These are phyloP conservation scores for Durotheca rogersii DNA, from an alignment of 495 filamentous ascomycete species.

Conservation along the genomic window DNA sequence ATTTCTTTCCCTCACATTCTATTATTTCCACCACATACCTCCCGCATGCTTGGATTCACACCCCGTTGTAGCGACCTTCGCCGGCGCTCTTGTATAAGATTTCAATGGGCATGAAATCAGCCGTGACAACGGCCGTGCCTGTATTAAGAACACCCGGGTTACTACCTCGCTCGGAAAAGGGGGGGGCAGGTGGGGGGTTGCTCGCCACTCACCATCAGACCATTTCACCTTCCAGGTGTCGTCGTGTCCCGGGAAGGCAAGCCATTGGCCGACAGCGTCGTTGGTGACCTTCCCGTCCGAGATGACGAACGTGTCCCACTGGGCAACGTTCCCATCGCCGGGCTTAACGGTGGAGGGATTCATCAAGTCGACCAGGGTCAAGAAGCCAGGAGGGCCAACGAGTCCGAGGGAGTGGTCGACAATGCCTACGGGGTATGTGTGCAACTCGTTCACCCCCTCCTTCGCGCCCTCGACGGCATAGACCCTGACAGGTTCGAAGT, in stretches of 20 bases:
- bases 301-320: constrained; percentile 41
- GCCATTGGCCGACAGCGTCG: constrained; percentile 36
- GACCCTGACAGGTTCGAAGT: constrained; percentile 19
- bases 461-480: constrained; percentile 26
- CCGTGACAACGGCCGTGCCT: constrained; percentile 37
- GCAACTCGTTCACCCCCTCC: constrained; percentile 35
- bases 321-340: constrained; percentile 31
- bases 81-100: constrained; percentile 36
- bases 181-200: no score
- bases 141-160: constrained; percentile 1
- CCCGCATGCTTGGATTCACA: constrained; percentile 6
- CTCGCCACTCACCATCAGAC: constrained; percentile 38
- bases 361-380: constrained; percentile 38
- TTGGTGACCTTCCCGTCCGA: constrained; percentile 30
- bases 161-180: neutral
- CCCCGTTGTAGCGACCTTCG: constrained; percentile 31
- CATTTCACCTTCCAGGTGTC: constrained; percentile 41
- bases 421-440: constrained; percentile 36
- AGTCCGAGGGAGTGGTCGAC: constrained; percentile 40
- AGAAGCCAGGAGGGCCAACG: constrained; percentile 36
- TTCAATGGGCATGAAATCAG: constrained; percentile 40
- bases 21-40: neutral
- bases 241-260: constrained; percentile 34
- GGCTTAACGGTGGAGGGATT: constrained; percentile 35
- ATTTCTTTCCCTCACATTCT: neutral